Evolutionary conservation across 306 rosid species (phyloP), one percentile per base, ranked within the genome.

Genomic region (Rubus parviflorus): DNA sequence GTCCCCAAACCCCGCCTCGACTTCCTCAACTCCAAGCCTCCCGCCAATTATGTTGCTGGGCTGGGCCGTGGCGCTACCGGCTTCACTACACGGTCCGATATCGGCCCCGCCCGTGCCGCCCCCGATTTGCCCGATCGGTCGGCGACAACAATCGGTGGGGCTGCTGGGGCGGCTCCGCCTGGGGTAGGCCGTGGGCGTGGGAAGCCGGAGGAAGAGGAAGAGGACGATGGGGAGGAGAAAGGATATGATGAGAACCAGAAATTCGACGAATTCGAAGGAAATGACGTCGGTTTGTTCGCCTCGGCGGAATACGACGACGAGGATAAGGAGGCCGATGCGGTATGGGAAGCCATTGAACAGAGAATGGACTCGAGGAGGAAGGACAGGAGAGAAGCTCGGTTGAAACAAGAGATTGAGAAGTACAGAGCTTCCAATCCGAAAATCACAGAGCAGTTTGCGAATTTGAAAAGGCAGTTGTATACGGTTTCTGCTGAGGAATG

Each of bases 21-120:
- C 6, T 91, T 93, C 83, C 88, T 93, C 40, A 85, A 87, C 65
- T 91, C 97, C 35, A 93, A 93, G 73, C 98, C 98, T 15, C 98
- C 97, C 19, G 66, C 98, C 0, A 91, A 93, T 57, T 93, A 93
- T 67, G 98, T 93, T 7, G 97, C 96, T 6, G 97, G 98, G 5
- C 87, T 93, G 17, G 98, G 98, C 2, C 97, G 98, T 83, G 98
- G 98, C 9, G 98, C 98, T 8, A 93, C 98, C 6, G 97, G 98
- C 0, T 93, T 93, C 77, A 93, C 98, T 12, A 91, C 98, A 4
- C 80, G 97, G 9, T 91, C 97, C 8, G 98, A 93, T 75, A 93
- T 93, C 15, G 97, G 97, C 2, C 93, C 98, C 0, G 98, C 97
- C 4, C 87, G 98, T 0, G 95, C 98, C 1, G 97, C 98, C 0